Conservation (phyloP, 2,329 filamentous ascomycete species). For the Paracamarosporium sp. region DNA sequence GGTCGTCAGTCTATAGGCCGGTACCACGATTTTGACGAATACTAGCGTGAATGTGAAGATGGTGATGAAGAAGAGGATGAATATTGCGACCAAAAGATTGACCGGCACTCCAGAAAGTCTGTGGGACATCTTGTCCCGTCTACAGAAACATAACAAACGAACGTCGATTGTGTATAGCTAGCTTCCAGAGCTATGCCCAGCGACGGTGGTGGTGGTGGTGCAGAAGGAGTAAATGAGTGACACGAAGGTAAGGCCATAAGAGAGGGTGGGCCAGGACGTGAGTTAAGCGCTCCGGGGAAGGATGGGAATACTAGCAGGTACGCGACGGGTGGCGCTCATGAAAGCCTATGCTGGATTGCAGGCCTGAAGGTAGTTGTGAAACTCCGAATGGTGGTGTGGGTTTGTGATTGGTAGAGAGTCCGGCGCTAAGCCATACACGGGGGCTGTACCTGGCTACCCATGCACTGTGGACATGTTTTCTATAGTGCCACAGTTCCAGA, state of each 20-base stretch:
- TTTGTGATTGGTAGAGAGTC: neutral
- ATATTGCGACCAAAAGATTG: slow-evolving; percentile 4
- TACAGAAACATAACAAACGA: slow-evolving; percentile 3
- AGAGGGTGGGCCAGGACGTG: neutral
- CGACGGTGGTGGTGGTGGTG: neutral
- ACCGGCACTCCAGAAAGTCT: slow-evolving; percentile 2
- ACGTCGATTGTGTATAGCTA: neutral
- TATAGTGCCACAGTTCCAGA: neutral
- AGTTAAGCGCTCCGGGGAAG: neutral
- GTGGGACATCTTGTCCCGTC: slow-evolving; percentile 6
- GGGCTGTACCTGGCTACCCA: neutral
- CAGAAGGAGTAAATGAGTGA: neutral
- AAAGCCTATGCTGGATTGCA: neutral
- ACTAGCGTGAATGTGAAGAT: slow-evolving; percentile 2
- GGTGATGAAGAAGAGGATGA: slow-evolving; percentile 2
- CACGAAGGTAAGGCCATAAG: neutral
- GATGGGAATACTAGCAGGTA: neutral
- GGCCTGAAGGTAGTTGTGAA: neutral
- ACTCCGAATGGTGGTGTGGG: neutral
- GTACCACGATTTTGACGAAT: slow-evolving; percentile 1
- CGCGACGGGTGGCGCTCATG: neutral
- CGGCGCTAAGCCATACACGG: slow-evolving; percentile 1
- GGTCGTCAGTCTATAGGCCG: slow-evolving; percentile 8
- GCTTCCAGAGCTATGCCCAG: slow-evolving; percentile 1
- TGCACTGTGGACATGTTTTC: neutral